phyloP scores from a whole-genome alignment of 768 basidiomycete species.

The Podaxis sp. region DNA sequence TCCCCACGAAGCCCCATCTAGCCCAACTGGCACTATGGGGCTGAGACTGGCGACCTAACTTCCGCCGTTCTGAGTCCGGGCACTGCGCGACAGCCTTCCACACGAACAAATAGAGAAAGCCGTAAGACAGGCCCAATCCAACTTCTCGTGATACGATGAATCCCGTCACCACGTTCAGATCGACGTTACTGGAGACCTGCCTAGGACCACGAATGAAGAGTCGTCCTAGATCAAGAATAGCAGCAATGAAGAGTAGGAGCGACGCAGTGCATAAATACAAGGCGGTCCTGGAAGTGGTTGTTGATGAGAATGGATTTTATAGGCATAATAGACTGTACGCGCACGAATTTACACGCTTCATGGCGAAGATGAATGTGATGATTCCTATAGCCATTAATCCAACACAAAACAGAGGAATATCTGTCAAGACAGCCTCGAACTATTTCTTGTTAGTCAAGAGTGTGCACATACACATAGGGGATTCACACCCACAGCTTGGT shows the following conservation, averaged over 20 bases:
- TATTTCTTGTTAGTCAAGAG: slow-evolving; percentile 22
- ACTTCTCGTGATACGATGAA: slow-evolving; percentile 59
- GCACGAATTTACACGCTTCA: slow-evolving; percentile 53
- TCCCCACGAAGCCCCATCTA: slow-evolving; percentile 60
- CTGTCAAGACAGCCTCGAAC: slow-evolving; percentile 58
- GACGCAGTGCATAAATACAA: slow-evolving; percentile 57
- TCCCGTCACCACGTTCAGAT: slow-evolving; percentile 30
- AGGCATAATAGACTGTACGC: slow-evolving; percentile 24
- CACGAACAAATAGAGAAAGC: slow-evolving; percentile 63
- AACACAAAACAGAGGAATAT: slow-evolving; percentile 66
- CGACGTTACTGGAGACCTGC: slow-evolving; percentile 23
- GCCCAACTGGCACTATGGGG: slow-evolving; percentile 63
- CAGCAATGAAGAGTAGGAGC: slow-evolving; percentile 60
- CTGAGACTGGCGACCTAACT: slow-evolving; percentile 3
- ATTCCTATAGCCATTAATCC: slow-evolving; percentile 66
- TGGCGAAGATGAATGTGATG: slow-evolving; percentile 53
- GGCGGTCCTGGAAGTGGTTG: slow-evolving; percentile 10
- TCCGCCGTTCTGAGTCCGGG: slow-evolving; percentile 32
- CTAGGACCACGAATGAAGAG: slow-evolving; percentile 41
- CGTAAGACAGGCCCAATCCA: slow-evolving; percentile 54
- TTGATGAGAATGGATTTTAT: not conserved
- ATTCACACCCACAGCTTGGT: slow-evolving; percentile 41
- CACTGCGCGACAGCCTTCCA: slow-evolving; percentile 66
- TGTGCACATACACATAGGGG: not conserved
- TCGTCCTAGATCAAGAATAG: slow-evolving; percentile 61